Percentiles rank a stretch among this genome's conserved stretches.
phyloP scores from a whole-genome alignment of 1,284 basidiomycete species.

The Ceratobasidium sp. region DNA sequence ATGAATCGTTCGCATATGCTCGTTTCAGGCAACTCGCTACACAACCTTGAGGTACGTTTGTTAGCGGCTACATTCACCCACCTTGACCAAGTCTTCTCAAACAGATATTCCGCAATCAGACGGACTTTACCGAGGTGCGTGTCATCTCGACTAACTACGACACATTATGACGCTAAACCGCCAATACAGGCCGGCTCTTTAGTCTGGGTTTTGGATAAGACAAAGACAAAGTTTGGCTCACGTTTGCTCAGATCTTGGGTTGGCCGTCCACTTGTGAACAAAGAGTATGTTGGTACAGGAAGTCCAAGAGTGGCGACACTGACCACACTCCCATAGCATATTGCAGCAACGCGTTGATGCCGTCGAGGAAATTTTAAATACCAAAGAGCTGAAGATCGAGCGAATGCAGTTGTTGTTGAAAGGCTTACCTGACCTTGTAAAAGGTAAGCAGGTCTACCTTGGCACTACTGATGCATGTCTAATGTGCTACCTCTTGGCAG shows the following conservation, averaged over 20 bases:
- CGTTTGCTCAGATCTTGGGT: conserved; percentile 87
- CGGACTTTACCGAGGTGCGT: conserved; percentile 66
- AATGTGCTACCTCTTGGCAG: neutral
- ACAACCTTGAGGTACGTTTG: conserved; percentile 67
- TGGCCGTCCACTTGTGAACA: conserved; percentile 81
- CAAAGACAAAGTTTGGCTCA: conserved; percentile 87
- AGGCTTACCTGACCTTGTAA: conserved; percentile 86
- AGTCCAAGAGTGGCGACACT: neutral
- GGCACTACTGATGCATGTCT: conserved; percentile 85
- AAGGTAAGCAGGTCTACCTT: conserved; percentile 83
- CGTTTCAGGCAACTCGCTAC: conserved; percentile 85
- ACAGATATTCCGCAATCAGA: conserved; percentile 91
- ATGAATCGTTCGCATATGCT: conserved; percentile 85
- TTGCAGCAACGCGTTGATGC: conserved; percentile 83
- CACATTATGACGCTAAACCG: neutral
- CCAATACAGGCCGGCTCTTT: conserved; percentile 68
- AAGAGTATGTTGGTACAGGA: conserved; percentile 56
- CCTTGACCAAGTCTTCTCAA: conserved; percentile 49
- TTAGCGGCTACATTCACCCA: neutral
- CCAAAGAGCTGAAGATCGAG: conserved; percentile 59
- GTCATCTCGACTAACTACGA: neutral
- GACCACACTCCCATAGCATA: conserved; percentile 54
- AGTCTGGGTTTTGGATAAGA: conserved; percentile 86
- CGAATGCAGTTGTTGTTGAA: conserved; percentile 74
- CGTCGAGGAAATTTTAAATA: conserved; percentile 78